Conservation (phyloP, 805 yeast genomes). For the Ascoidea rubescens region DNA sequence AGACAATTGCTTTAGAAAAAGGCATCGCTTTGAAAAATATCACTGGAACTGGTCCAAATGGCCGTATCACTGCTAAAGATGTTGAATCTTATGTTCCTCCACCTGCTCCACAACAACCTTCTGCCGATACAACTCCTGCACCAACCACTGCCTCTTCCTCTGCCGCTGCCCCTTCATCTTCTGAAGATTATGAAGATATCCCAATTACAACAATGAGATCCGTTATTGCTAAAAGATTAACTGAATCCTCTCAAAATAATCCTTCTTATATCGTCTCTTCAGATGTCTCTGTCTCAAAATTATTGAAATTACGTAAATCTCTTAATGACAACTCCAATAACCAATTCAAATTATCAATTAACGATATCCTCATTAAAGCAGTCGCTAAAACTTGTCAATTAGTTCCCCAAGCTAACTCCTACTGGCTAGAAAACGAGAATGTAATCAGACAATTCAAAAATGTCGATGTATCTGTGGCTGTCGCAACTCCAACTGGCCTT, state of each 20-base stretch:
- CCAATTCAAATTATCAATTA: conserved; percentile 81
- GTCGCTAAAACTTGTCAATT: conserved; percentile 78
- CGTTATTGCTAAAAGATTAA: conserved; percentile 80
- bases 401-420: conserved; percentile 89
- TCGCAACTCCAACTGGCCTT: conserved; percentile 94
- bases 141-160: conserved; percentile 30
- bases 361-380: conserved; percentile 90
- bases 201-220: conserved; percentile 89
- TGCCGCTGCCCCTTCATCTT: conserved; percentile 33
- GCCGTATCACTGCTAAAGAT: conserved; percentile 86
- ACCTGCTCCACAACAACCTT: conserved; percentile 16
- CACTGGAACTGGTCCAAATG: conserved; percentile 89
- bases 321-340: conserved; percentile 78
- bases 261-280: conserved; percentile 93
- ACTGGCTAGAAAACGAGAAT: conserved; percentile 82
- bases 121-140: conserved; percentile 29
- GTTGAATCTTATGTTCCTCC: conserved; percentile 49
- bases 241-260: conserved; percentile 70
- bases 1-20: conserved; percentile 80
- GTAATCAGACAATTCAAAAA: conserved; percentile 83
- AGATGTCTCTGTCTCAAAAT: conserved; percentile 72
- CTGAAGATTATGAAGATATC: conserved; percentile 59
- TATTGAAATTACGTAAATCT: conserved; percentile 82
- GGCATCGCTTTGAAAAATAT: conserved; percentile 78
- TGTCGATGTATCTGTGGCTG: conserved; percentile 97